Base-by-base conservation (phyloP, 2,329 filamentous ascomycete species). In the Colletotrichum tabaci region DNA sequence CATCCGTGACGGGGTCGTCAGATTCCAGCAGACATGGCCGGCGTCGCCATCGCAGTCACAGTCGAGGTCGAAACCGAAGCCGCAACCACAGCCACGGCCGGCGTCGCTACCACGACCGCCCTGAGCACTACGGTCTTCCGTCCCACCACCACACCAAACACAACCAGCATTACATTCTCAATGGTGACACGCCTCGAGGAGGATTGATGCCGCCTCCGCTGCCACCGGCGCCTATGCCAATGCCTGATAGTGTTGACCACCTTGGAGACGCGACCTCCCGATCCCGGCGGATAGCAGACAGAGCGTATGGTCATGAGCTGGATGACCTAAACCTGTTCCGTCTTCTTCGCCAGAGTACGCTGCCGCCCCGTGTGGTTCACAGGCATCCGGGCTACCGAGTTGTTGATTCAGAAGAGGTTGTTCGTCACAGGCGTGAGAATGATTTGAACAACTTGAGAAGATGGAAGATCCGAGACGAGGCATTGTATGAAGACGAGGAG, bases 1-100 rank as follows among this genome's bases (percentile, higher is more conserved):
- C 77, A 2, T 77, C 77, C 5, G 40, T 73, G 13, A 65, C 68
- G 15, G 75, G 72, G 10, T 62, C 63, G 47, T 72, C 71, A 3
- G 72, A 53, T 4, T 67, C 67, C 15, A 46, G 58, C n/a, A 62
- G 72, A 50, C 72, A 53, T 16, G 55, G 58, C 26, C 61, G 26
- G 35, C 55, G 23, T 21, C 71, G 42, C 40, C 40, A 38, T 26
- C 67, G 49, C 30, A n/a, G 30, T 47, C 44, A 50, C n/a, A 63
- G 61, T 15, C 61, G 57, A 10, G 35, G 60, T 47, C 64, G 68
- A 26, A 68, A 49, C 46, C 62, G 49, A 21, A 60, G 21, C 10
- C 73, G 73, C 21, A 65, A 57, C 35, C 66, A 64, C 21, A 76
- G 69, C 30, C 60, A 42, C 4, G 73, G 62, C 44, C 74, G 67